These are phyloP conservation scores for Tylopilus plumbeoviolaceoides DNA, from an alignment of 768 basidiomycete species.

Conservation along the genomic window DNA sequence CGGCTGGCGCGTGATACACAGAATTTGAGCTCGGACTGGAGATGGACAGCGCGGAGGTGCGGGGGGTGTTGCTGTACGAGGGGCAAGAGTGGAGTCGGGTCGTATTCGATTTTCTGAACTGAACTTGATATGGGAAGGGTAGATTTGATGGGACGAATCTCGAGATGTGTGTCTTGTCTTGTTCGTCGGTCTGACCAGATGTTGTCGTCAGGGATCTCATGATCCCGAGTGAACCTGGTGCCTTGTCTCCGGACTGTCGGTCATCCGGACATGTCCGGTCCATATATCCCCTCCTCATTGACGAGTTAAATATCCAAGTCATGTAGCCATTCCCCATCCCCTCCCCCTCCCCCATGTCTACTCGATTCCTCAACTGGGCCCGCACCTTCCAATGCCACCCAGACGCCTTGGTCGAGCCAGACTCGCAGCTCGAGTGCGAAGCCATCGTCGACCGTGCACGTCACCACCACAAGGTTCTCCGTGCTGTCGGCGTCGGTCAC, in stretches of 20 bases:
- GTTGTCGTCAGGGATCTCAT: constrained; percentile 2
- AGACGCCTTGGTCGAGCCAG: constrained; percentile 71
- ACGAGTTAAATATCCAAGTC: not conserved
- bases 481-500: constrained; percentile 88
- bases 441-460: constrained; percentile 79
- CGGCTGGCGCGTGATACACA: constrained; percentile 22
- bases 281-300: not conserved
- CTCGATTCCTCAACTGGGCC: constrained; percentile 81
- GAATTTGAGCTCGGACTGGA: constrained; percentile 85
- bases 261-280: constrained; percentile 4
- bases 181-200: constrained; percentile 2
- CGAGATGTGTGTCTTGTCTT: not conserved
- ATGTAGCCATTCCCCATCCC: too few species aligned
- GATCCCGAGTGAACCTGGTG: constrained; percentile 3
- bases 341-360: not conserved
- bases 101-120: constrained; percentile 50
- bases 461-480: constrained; percentile 63
- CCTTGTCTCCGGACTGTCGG: not conserved
- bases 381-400: constrained; percentile 70
- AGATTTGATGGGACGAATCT: constrained; percentile 5
- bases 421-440: constrained; percentile 61
- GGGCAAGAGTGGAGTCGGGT: constrained; percentile 79
- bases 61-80: constrained; percentile 71
- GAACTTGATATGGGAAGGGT: not conserved
- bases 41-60: constrained; percentile 82